phyloP scores from a whole-genome alignment of 2,329 filamentous ascomycete species.

The Phialophora expanda region DNA sequence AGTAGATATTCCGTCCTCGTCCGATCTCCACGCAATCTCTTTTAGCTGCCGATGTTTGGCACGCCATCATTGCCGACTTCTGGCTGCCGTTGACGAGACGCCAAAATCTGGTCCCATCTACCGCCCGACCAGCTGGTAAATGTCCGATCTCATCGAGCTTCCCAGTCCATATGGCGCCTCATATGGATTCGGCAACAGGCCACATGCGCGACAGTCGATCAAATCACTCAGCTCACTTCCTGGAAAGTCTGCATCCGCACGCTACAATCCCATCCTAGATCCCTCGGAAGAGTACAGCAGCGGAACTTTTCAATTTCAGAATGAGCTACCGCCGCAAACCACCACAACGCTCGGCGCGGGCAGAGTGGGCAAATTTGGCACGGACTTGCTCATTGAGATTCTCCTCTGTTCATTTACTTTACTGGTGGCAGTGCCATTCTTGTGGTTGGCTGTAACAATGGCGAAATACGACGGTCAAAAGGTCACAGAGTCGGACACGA shows the following conservation, averaged over 20 bases:
- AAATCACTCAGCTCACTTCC: neutral
- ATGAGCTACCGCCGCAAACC: neutral
- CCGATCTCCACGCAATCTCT: neutral
- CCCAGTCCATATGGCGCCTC: neutral
- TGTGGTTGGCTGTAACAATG: slow-evolving; percentile 28
- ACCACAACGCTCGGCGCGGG: slow-evolving; percentile 6
- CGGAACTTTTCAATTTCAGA: neutral
- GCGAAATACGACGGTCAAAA: slow-evolving; percentile 13
- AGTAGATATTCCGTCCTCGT: neutral
- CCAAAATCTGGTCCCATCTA: neutral
- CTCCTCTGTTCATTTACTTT: slow-evolving; percentile 24
- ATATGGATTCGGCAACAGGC: neutral
- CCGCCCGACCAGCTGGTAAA: neutral
- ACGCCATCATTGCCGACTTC: neutral
- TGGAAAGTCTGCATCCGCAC: neutral
- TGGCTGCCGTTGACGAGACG: neutral
- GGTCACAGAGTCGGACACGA: neutral
- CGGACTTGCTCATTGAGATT: slow-evolving; percentile 29
- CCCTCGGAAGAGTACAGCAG: neutral
- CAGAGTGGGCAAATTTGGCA: slow-evolving; percentile 26
- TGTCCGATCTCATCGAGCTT: neutral
- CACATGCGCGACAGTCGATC: neutral
- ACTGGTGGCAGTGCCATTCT: slow-evolving; percentile 23
- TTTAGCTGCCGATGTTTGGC: neutral
- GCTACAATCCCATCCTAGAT: neutral